Conservation (phyloP, 495 filamentous ascomycete species). For the Echria macrotheca region DNA sequence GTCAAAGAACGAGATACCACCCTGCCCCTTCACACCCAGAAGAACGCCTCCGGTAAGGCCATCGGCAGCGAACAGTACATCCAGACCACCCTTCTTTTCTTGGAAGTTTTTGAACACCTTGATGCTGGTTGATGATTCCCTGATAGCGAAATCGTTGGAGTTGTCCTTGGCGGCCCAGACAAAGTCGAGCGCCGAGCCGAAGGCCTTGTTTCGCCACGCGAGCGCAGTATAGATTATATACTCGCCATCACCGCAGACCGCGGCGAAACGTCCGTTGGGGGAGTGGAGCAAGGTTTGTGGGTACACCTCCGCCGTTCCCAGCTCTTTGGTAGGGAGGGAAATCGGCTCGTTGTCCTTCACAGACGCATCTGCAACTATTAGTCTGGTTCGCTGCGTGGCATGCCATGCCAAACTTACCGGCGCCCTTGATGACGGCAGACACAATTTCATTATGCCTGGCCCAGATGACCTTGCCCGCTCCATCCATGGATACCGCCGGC, state of each 20-base stretch:
- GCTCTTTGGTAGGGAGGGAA: slow-evolving; percentile 81
- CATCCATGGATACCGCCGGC: slow-evolving; percentile 95
- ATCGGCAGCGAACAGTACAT: slow-evolving; percentile 95
- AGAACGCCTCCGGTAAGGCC: slow-evolving; percentile 84
- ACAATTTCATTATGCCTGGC: slow-evolving; percentile 91
- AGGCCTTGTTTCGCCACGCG: slow-evolving; percentile 96
- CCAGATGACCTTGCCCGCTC: slow-evolving; percentile 92
- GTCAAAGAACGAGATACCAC: slow-evolving; percentile 92
- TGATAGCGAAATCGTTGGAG: slow-evolving; percentile 96
- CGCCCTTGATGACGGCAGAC: slow-evolving; percentile 90
- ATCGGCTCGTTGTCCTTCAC: slow-evolving; percentile 87
- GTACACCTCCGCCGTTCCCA: slow-evolving; percentile 94
- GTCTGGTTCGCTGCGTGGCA: slow-evolving; percentile 3
- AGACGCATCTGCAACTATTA: slow-evolving; percentile 50
- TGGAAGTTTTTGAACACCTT: slow-evolving; percentile 98
- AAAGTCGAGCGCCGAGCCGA: slow-evolving; percentile 91
- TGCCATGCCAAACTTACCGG: slow-evolving; percentile 38
- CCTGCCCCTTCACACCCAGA: slow-evolving; percentile 91
- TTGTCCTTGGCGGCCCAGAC: slow-evolving; percentile 97
- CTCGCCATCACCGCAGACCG: slow-evolving; percentile 94
- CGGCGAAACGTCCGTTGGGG: slow-evolving; percentile 95
- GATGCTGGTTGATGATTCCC: slow-evolving; percentile 86
- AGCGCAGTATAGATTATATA: slow-evolving; percentile 98
- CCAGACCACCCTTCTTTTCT: slow-evolving; percentile 79
- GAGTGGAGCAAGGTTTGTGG: slow-evolving; percentile 91